Conservation (phyloP, 2,329 filamentous ascomycete genomes). For the Helminthosporium solani region DNA sequence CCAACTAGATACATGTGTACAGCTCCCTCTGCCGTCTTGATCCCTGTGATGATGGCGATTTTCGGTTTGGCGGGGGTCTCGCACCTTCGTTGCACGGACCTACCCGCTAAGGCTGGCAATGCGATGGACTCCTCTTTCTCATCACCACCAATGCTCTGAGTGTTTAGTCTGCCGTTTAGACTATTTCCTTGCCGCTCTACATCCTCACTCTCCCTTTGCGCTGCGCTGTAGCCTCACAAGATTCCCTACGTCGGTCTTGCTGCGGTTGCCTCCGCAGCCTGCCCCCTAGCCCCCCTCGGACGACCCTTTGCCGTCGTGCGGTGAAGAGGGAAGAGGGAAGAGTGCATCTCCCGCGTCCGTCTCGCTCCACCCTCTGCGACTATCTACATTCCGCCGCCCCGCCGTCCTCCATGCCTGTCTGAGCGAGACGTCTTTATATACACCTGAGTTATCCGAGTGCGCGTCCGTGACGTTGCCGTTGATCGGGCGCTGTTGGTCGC, state of each 20-base stretch:
- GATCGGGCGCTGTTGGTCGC: conserved; percentile 23
- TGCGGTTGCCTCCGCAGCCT: conserved; percentile 2
- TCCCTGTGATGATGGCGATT: conserved; percentile 1
- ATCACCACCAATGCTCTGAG: not conserved
- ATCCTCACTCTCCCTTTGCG: not conserved
- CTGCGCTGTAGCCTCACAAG: not conserved
- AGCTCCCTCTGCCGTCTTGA: too few species aligned
- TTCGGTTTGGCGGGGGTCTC: not conserved
- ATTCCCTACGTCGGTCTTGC: not conserved
- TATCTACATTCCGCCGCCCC: not conserved
- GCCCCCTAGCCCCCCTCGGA: not conserved
- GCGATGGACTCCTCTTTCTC: not conserved
- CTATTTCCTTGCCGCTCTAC: not conserved
- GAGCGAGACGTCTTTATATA: conserved; percentile 19
- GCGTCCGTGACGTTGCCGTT: conserved; percentile 26
- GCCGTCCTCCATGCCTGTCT: conserved; percentile 16
- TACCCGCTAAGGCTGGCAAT: not conserved
- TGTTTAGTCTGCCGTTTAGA: not conserved
- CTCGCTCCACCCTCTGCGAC: not conserved
- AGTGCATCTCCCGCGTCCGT: not conserved
- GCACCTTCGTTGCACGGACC: not conserved
- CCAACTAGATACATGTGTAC: too few species aligned
- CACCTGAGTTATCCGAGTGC: conserved; percentile 18
- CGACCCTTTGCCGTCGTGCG: not conserved
- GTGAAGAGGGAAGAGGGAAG: not conserved